These are phyloP conservation scores for Achlya hypogyna DNA, from an alignment of 352 stramenopile species.

Conservation along the genomic window DNA sequence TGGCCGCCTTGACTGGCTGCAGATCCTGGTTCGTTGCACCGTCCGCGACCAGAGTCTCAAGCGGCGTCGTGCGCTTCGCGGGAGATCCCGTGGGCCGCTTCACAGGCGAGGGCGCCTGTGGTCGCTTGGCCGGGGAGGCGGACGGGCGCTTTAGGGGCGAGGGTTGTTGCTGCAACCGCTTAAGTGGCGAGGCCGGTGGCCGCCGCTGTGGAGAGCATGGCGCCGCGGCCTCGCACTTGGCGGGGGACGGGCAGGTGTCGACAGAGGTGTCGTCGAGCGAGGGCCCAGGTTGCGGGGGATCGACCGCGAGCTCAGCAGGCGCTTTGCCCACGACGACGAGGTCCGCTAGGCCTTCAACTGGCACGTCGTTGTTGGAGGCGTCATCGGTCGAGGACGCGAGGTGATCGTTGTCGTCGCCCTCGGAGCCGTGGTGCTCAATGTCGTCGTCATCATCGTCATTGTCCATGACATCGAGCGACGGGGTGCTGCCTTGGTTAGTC, in stretches of 20 bases:
- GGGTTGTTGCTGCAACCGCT: neutral
- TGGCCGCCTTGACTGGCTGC: neutral
- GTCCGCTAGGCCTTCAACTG: neutral
- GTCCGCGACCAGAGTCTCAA: neutral
- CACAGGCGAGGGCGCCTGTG: neutral
- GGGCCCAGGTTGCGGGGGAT: neutral
- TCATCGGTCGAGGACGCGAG: constrained; percentile 5
- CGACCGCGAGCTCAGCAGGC: neutral
- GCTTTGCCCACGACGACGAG: constrained; percentile 14
- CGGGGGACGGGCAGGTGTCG: neutral
- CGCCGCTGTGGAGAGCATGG: neutral
- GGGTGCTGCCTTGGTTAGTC: constrained; percentile 11
- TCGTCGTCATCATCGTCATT: neutral
- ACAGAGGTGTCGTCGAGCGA: neutral
- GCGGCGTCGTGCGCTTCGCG: neutral
- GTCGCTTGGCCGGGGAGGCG: neutral
- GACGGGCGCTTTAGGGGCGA: neutral
- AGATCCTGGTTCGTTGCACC: neutral
- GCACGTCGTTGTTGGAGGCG: constrained; percentile 9
- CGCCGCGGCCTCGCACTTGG: neutral
- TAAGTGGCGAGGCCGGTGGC: neutral
- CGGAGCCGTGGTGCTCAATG: neutral
- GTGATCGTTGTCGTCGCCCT: neutral
- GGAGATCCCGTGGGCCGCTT: neutral
- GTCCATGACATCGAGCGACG: neutral